Percentiles rank a stretch among this genome's conserved stretches.
phyloP scores from a whole-genome alignment of 352 stramenopile genomes.

The Phytophthora sp. region DNA sequence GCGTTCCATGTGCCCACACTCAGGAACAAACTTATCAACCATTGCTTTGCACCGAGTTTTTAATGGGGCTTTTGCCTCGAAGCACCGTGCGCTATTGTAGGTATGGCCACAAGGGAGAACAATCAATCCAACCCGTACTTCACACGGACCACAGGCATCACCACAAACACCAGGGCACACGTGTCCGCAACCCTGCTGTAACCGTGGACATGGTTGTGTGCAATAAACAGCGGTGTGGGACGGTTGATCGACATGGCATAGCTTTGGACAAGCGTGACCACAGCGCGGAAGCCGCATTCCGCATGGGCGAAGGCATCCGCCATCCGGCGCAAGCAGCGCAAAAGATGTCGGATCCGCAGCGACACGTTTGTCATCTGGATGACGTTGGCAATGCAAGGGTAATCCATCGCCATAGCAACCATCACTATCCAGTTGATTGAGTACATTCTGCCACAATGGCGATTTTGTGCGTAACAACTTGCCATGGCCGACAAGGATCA shows the following conservation, averaged over 20 bases:
- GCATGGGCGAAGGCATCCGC: conserved; percentile 68
- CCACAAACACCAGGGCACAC: conserved; percentile 61
- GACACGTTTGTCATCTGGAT: conserved; percentile 33
- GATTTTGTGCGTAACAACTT: conserved; percentile 39
- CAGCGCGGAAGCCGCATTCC: conserved; percentile 49
- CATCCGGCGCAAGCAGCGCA: conserved; percentile 59
- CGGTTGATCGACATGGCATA: conserved; percentile 67
- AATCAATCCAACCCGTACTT: conserved; percentile 43
- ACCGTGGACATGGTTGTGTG: conserved; percentile 57
- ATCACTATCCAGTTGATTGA: conserved; percentile 57
- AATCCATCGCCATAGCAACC: conserved; percentile 48
- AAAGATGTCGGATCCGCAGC: conserved; percentile 42
- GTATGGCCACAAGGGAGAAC: conserved; percentile 62
- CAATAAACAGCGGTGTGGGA: conserved; percentile 57
- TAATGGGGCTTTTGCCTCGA: conserved; percentile 18
- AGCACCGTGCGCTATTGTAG: conserved; percentile 34
- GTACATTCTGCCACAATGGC: conserved; percentile 56
- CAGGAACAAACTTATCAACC: conserved; percentile 37
- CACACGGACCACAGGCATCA: conserved; percentile 65
- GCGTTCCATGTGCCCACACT: conserved; percentile 40
- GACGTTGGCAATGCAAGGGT: conserved; percentile 46
- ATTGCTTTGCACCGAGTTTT: conserved; percentile 30
- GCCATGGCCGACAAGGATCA: conserved; percentile 69
- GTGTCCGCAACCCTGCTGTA: conserved; percentile 54
- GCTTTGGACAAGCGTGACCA: conserved; percentile 53